Percentiles rank a stretch among this genome's conserved stretches.
These are phyloP conservation scores for Lactarius quietus DNA, from an alignment of 768 basidiomycete species.

Conservation along the genomic window DNA sequence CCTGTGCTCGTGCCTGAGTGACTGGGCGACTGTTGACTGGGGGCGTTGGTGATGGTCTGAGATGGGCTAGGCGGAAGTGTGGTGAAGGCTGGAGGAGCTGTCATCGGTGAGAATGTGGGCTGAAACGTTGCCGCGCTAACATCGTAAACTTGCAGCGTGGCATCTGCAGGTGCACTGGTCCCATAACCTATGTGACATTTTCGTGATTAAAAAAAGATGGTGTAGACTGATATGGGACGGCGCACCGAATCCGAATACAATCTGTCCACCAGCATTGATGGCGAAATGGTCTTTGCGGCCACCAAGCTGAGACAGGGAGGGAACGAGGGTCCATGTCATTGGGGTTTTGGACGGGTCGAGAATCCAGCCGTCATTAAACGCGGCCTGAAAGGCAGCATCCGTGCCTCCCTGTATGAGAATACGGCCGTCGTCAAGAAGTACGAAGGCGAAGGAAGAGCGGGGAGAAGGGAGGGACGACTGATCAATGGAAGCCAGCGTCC, in stretches of 20 bases:
- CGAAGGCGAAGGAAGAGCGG: conserved; percentile 62
- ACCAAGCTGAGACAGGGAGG: conserved; percentile 54
- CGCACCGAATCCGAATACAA: conserved; percentile 79
- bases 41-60: conserved; percentile 21
- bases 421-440: conserved; percentile 46
- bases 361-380: conserved; percentile 68
- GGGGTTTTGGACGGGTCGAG: conserved; percentile 54
- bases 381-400: conserved; percentile 47
- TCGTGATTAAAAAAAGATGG: background rate
- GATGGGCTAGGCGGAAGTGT: conserved; percentile 29
- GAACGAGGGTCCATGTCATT: conserved; percentile 56
- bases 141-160: conserved; percentile 54
- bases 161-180: conserved; percentile 48
- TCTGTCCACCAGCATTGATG: conserved; percentile 51
- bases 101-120: conserved; percentile 39
- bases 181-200: conserved; percentile 42
- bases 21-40: conserved; percentile 4
- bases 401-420: conserved; percentile 79
- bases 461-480: conserved; percentile 46
- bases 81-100: conserved; percentile 30
- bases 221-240: conserved; percentile 13
- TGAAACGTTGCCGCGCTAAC: conserved; percentile 35
- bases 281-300: conserved; percentile 73
- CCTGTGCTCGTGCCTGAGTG: conserved; percentile 10
- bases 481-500: conserved; percentile 46